Evolutionary conservation across 2,329 filamentous ascomycete species (phyloP), one percentile per base, ranked within the genome.

Genomic region (Colletotrichum filicis): DNA sequence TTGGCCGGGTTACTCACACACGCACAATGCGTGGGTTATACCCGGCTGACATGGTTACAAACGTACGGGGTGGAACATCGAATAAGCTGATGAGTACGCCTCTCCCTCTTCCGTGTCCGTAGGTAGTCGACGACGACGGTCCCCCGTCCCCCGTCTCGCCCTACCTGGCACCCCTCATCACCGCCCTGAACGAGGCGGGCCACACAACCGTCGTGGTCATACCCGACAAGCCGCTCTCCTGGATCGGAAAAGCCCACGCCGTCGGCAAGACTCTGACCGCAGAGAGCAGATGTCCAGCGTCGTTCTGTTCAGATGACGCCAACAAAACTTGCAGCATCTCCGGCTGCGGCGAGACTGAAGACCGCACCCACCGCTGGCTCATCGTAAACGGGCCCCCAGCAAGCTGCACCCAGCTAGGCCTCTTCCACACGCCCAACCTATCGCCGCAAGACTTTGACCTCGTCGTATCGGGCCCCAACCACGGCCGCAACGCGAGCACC

Each of bases 201-300:
- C 92, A 94, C 82, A 87, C 85, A 9, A 91, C 94, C 69, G 93
- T 91, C 11, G 92, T 94, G 32, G 87, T 93, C 61, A 86, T 94
- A 3, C 92, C 92, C 0, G 88, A 94, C 80, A 88, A 88, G 26
- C 92, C 94, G 79, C 87, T 92, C 76, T 93, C 91, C 72, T 94
- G 92, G 92, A 94, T 94, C 75, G 92, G 92, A 76, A 94, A 94
- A 85, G 92, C 92, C 2, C 92, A 94, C 78, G 88, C 94, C 49
- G 91, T 94, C 67, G 92, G 92, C 61, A 89, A 91, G 74, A 88
- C 89, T 37, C 85, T 92, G 71, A 91, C 66, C 28, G 75, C 74
- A 42, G 71, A 63, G 8, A 74, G 67, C 42, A 66, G 57, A 42
- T 75, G 74, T 32, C 74, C 74, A 5, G 52, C 65, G 16, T 74